Conservation (phyloP, 495 filamentous ascomycete species). For the Penicillium atrosanguineum region DNA sequence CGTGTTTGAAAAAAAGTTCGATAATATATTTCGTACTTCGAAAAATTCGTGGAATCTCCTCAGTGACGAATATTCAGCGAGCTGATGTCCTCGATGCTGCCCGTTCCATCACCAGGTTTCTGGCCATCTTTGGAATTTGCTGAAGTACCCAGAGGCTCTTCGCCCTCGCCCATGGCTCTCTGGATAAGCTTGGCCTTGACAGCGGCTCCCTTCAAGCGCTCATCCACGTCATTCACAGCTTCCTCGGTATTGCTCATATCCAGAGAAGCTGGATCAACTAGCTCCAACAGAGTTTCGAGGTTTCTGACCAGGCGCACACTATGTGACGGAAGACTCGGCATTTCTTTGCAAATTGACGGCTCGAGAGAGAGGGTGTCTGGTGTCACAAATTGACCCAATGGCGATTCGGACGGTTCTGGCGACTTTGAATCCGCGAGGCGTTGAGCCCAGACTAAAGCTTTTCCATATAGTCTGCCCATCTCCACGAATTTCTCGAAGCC, state of each 20-base stretch:
- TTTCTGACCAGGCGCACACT: conserved; percentile 72
- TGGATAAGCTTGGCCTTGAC: conserved; percentile 82
- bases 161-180: conserved; percentile 61
- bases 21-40: not conserved
- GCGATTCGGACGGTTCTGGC: conserved; percentile 11
- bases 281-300: conserved; percentile 64
- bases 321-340: conserved; percentile 48
- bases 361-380: conserved; percentile 23
- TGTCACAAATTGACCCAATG: conserved; percentile 7
- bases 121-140: conserved; percentile 25
- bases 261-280: conserved; percentile 77
- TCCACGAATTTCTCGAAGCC: conserved; percentile 88
- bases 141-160: conserved; percentile 26
- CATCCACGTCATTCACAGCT: conserved; percentile 80
- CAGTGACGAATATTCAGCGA: conserved; percentile 46
- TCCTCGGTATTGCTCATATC: conserved; percentile 79
- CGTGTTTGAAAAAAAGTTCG: not conserved
- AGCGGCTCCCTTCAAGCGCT: conserved; percentile 72
- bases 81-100: conserved; percentile 57
- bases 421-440: conserved; percentile 41
- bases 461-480: conserved; percentile 78
- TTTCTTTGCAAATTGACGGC: conserved; percentile 30
- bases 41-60: conserved; percentile 9
- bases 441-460: conserved; percentile 75
- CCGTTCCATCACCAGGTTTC: conserved; percentile 40